A percentile compares a stretch with the other conserved stretches of the same genome.
These are phyloP conservation scores for Cyberlindnera nakhonratchasimensis DNA, from an alignment of 805 yeast genomes.

Conservation along the genomic window DNA sequence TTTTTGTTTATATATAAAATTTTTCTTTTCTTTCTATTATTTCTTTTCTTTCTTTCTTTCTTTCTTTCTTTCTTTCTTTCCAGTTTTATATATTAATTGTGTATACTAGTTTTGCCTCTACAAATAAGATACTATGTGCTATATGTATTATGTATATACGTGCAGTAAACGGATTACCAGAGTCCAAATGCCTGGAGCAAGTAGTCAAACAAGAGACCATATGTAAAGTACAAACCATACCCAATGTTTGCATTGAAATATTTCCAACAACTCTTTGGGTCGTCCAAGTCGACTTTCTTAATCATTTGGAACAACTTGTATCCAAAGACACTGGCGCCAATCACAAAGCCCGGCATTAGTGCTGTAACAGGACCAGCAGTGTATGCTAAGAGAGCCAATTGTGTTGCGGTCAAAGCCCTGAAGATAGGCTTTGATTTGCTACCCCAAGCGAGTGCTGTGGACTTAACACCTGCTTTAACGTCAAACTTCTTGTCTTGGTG, in stretches of 20 bases:
- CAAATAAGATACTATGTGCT: too few species aligned
- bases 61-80: neutral
- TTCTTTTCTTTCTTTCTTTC: neutral
- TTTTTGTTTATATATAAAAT: neutral
- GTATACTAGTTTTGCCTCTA: too few species aligned
- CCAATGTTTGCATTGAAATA: conserved; percentile 73
- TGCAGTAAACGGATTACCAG: too few species aligned
- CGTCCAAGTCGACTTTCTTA: conserved; percentile 68
- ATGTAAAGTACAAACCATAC: conserved; percentile 67
- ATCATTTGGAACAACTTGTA: conserved; percentile 69
- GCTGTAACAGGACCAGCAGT: conserved; percentile 71
- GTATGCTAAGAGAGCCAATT: conserved; percentile 55
- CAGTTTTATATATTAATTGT: too few species aligned
- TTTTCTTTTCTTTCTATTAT: neutral
- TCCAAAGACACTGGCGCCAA: conserved; percentile 65
- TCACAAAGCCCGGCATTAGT: conserved; percentile 75
- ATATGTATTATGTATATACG: too few species aligned
- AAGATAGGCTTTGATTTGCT: conserved; percentile 67
- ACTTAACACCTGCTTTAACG: conserved; percentile 84
- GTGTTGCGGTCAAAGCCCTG: conserved; percentile 60
- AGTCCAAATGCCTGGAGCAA: conserved; percentile 46
- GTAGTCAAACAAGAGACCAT: conserved; percentile 67
- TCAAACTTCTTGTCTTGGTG: conserved; percentile 95
- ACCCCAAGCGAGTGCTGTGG: conserved; percentile 96
- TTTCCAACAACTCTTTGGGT: conserved; percentile 79